Base-by-base conservation (phyloP, 1,284 basidiomycete genomes). In the Anthracocystis setariae region DNA sequence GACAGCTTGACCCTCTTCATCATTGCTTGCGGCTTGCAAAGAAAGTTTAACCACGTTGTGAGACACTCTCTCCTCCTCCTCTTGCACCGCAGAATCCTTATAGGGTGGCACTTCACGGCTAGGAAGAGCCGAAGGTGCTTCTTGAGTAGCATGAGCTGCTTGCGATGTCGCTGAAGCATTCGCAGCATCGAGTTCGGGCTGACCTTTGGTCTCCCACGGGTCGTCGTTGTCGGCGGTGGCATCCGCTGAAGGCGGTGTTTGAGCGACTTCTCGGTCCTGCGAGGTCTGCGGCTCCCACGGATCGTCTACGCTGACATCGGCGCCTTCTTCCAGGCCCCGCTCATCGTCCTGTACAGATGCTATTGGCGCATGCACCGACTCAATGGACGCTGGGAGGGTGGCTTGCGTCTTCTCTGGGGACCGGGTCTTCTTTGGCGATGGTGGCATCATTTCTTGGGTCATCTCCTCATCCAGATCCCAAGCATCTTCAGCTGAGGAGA, bases 241-340 rank as follows among this genome's bases (percentile, higher is more conserved):
- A 12, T 29, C 12, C 29, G 29, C 29, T 29, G 29, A 29, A 7
- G 29, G 29, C 29, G 29, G 7, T 12, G 29, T 7, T 7, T 29
- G 29, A 12, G 12, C 29, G 12, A 12, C 29, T 7, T 5, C 29
- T 12, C 12, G 29, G 5, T 29, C 29, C 29, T 29, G 29, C 29
- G 29, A 29, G 20, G 20, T 20, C 38, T 49, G 18, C 18, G 42
- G 18, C 17, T 40, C 52, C 52, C 52, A 55, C 23, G 60, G 60
- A 46, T 56, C 60, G 7, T 56, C 60, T 29, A 29, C 12, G 29
- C 29, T 29, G 29, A 29, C 29, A 13, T 46, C 58, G 2, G 21
- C 56, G 18, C 42, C 56, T 17, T 71, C 59, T 24, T 60, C 43
- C 33, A 59, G 33, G 24, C 51, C 52, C 68, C 63, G 56, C 9